Evolutionary conservation across 176 grass and related monocot species (phyloP).

Genomic region (Lolium perenne): DNA sequence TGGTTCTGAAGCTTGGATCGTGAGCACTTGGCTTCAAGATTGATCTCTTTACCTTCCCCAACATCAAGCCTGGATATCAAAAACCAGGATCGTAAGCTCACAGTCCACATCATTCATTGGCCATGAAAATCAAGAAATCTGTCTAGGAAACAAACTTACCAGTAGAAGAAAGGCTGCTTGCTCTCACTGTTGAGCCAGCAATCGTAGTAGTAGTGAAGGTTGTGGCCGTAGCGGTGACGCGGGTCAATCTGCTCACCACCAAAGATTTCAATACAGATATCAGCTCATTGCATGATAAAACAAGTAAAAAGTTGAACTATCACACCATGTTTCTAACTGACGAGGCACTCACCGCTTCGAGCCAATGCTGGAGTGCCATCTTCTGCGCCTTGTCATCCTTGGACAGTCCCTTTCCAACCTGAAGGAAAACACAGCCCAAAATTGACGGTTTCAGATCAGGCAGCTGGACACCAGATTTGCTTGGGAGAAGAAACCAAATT

Average conservation of each 20-base stretch:
- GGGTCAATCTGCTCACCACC: slow-evolving; percentile 77
- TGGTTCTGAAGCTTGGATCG: slow-evolving; percentile 73
- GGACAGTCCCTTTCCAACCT: slow-evolving; percentile 82
- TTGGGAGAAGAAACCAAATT: not conserved
- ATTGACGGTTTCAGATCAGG: not conserved
- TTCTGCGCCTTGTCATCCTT: slow-evolving; percentile 88
- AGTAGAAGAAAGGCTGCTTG: slow-evolving; percentile 98
- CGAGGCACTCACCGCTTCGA: slow-evolving; percentile 67
- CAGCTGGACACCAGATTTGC: not conserved
- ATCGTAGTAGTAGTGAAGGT: slow-evolving; percentile 61
- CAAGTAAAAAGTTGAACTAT: not conserved
- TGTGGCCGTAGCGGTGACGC: slow-evolving; percentile 89
- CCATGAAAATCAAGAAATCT: not conserved
- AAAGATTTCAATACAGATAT: slow-evolving; percentile 25
- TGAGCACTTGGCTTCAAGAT: slow-evolving; percentile 63
- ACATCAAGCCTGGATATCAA: slow-evolving; percentile 71
- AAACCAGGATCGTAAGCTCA: slow-evolving; percentile 22
- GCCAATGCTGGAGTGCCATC: slow-evolving; percentile 83
- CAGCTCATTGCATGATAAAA: not conserved
- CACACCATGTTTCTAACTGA: not conserved
- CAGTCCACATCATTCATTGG: not conserved
- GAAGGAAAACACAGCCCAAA: slow-evolving; percentile 24
- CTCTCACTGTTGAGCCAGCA: slow-evolving; percentile 56
- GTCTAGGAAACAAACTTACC: slow-evolving; percentile 43
- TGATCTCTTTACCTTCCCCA: slow-evolving; percentile 84